A percentile compares a stretch with the other conserved stretches of the same genome.
Evolutionary conservation across 805 yeast species (phyloP).

Genomic region (Cyberlindnera meyerae): DNA sequence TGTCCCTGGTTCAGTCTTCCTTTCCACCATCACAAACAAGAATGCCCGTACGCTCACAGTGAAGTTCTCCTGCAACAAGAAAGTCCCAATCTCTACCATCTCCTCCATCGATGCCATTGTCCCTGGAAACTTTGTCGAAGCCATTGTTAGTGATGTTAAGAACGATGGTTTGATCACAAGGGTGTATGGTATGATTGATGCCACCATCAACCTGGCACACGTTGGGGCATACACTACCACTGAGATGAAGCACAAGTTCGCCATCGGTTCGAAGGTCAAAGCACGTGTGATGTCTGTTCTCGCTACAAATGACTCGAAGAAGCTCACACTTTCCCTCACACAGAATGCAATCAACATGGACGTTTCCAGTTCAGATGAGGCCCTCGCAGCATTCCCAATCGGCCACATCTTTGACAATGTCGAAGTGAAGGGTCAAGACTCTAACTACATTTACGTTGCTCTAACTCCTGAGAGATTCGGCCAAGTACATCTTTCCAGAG

Average conservation of each 20-base stretch:
- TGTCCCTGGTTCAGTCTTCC: conserved; percentile 61
- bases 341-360: conserved; percentile 42
- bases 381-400: conserved; percentile 62
- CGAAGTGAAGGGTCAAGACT: conserved; percentile 55
- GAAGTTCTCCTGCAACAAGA: conserved; percentile 39
- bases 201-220: conserved; percentile 66
- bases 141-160: conserved; percentile 55
- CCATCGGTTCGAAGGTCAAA: conserved; percentile 61
- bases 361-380: conserved; percentile 18
- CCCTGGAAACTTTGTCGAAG: conserved; percentile 82
- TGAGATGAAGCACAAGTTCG: conserved; percentile 53
- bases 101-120: conserved; percentile 74
- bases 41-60: conserved; percentile 57
- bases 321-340: conserved; percentile 57
- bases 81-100: conserved; percentile 49
- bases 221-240: conserved; percentile 41
- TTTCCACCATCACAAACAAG: conserved; percentile 51
- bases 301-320: conserved; percentile 47
- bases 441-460: conserved; percentile 50
- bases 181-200: conserved; percentile 70
- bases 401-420: conserved; percentile 64
- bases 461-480: conserved; percentile 57
- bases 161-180: conserved; percentile 65
- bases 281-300: conserved; percentile 68
- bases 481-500: conserved; percentile 72